Evolutionary conservation across 805 yeast genomes (phyloP).

Genomic region (Schwanniomyces yamadae): DNA sequence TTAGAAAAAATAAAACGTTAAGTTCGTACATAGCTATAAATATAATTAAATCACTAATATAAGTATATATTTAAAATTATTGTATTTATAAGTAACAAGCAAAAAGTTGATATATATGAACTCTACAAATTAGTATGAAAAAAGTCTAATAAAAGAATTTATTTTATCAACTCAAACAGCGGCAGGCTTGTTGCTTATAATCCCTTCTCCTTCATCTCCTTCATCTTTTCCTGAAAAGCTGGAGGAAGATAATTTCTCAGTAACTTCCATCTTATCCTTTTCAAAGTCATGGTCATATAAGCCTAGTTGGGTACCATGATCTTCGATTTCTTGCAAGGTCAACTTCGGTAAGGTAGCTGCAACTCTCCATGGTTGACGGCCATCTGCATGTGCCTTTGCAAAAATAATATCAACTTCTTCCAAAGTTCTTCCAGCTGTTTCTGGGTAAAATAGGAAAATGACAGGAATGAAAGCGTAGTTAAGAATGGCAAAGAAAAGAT

Average conservation of each 20-base stretch:
- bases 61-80: background rate
- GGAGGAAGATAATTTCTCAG: constrained; percentile 16
- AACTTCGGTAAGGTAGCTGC: constrained; percentile 64
- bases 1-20: constrained; percentile 38
- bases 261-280: constrained; percentile 38
- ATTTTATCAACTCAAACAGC: constrained; percentile 3
- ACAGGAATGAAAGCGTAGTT: constrained; percentile 38
- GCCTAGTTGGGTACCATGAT: constrained; percentile 58
- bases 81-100: no score
- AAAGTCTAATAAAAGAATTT: background rate
- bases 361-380: constrained; percentile 58
- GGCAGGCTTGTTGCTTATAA: constrained; percentile 4
- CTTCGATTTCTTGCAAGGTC: constrained; percentile 55
- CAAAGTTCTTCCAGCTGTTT: constrained; percentile 45
- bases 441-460: constrained; percentile 46
- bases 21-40: background rate
- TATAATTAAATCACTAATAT: background rate
- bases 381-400: constrained; percentile 60
- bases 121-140: background rate
- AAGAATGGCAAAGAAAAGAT: constrained; percentile 41
- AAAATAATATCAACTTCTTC: constrained; percentile 56
- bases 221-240: constrained; percentile 12
- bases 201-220: constrained; percentile 7
- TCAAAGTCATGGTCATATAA: constrained; percentile 45
- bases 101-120: background rate